Evolutionary conservation across 192 early-diverging fungal genomes (phyloP), one percentile per base, ranked within the genome.

Genomic region (Geranomyces variabilis): DNA sequence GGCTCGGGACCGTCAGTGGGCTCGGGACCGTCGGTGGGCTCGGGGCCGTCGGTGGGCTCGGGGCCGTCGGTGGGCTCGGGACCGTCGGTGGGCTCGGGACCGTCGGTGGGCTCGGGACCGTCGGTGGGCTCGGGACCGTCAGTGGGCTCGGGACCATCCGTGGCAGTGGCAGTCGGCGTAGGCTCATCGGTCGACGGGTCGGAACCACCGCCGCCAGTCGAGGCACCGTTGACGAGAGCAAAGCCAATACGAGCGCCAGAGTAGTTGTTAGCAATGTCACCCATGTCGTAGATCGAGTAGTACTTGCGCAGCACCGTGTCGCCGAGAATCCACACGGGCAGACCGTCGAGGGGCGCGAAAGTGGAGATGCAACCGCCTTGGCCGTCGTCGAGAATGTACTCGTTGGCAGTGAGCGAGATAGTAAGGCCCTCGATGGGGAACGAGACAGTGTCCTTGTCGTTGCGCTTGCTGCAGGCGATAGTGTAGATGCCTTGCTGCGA

Each of bases 291-390:
- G 19, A 61, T 28, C 4, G 6, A 9, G 51, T 55, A 55, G 26
- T 55, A 55, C 31, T 61, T 61, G 3, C 33, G 59, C 28, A 61
- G 33, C 59, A 61, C 28, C 5, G 26, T 28, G 33, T 61, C 59
- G 59, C 59, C 59, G 8, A 61, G 26, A 33, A 61, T 61, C 59
- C 59, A 61, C 36, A 41, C 36, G 51, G 51, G 51, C 26, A 28
- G 21, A 7, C 51, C 51, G 51, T 55, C 51, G 6, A 55, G 14
- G 14, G 51, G 21, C 14, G 51, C 51, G 51, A 55, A 55, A 6
- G 51, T 31, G 6, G 21, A 24, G 15, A 55, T 55, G 51, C 51
- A 55, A 24, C 51, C 51, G 69, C 72, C 72, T 7, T n/a, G 19
- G 14, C 51, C 51, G 51, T 55, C 51, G 26, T n/a, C 19, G 15